Evolutionary conservation across 2,329 filamentous ascomycete genomes (phyloP), one percentile per base, ranked within the genome.

Genomic region (Pseudogymnoascus sp.): DNA sequence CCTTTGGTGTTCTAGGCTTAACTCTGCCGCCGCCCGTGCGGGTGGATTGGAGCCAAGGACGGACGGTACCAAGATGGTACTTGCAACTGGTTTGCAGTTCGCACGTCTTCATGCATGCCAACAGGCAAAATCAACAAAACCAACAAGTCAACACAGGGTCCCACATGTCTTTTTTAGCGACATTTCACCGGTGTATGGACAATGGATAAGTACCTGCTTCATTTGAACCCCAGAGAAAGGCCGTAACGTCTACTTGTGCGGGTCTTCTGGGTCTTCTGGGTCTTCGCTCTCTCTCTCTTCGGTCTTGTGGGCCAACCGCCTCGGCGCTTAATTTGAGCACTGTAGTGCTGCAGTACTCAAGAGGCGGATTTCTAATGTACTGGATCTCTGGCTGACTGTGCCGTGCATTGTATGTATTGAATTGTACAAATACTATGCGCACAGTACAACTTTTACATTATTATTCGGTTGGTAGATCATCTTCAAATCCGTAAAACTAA

Each of bases 1-100:
- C 50, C 50, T 56, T 56, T 56, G 16, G 50, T 56, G 50, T 56
- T 56, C 50, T 56, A 56, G 50, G 50, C 50, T 56, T 35, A 56
- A 56, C 29, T 56, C 50, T 56, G 50, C 29, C 50, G 50, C 50
- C 29, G 50, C 50, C 50, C 29, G 50, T 56, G 59, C 59, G 33
- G 33, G 59, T 61, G 33, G 33, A 61, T 61, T 61, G 59, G 59
- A 44, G 38, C 38, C 59, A 61, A 38, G 59, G 33, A 26, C 59
- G 59, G 59, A 61, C 16, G 35, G 38, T 61, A 38, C 59, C 19
- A 33, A 61, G 26, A 14, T 40, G 29, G 50, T 56, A 56, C 50
- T 56, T 56, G n/a, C 11, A 33, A 10, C 14, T 56, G 29, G 21
- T 56, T 56, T 56, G 16, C 29, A 14, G 19, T 56, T 35, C 11